Percentiles rank a stretch among this genome's conserved stretches.
Evolutionary conservation across 2,329 filamentous ascomycete genomes (phyloP).

Genomic region (Metarhizium anisopliae): DNA sequence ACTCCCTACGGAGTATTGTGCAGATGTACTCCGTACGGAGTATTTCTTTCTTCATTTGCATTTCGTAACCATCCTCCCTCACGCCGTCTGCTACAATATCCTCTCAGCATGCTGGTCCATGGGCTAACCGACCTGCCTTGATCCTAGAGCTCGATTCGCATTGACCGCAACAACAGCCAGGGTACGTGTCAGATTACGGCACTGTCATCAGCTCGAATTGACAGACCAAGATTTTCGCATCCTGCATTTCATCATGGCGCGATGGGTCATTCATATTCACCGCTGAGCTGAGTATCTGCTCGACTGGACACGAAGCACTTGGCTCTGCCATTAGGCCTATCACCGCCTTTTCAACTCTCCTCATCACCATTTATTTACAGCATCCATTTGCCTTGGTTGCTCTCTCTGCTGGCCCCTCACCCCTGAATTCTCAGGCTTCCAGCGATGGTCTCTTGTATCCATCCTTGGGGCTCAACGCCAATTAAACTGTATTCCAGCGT

Average conservation of each 20-base stretch:
- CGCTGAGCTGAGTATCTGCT: background rate
- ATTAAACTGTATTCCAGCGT: conserved; percentile 1
- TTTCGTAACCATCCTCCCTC: background rate
- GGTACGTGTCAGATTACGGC: background rate
- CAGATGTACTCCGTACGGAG: too few species aligned
- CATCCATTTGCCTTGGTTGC: too few species aligned
- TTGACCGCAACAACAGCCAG: background rate
- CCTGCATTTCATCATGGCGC: background rate
- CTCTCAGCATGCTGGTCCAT: too few species aligned
- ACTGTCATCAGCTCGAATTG: background rate
- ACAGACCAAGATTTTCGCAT: background rate
- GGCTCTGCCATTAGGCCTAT: background rate
- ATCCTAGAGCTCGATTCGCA: conserved; percentile 1
- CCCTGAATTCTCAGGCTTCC: background rate
- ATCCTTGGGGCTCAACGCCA: background rate
- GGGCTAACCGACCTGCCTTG: background rate
- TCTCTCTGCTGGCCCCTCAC: background rate
- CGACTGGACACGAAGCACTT: too few species aligned
- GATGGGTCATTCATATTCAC: background rate
- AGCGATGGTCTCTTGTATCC: background rate
- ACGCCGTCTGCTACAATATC: too few species aligned
- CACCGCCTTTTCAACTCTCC: background rate
- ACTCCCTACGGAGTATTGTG: background rate
- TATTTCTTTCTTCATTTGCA: background rate
- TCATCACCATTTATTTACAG: background rate